These are phyloP conservation scores for Pleomassaria siparia DNA, from an alignment of 2,329 filamentous ascomycete species.

Conservation along the genomic window DNA sequence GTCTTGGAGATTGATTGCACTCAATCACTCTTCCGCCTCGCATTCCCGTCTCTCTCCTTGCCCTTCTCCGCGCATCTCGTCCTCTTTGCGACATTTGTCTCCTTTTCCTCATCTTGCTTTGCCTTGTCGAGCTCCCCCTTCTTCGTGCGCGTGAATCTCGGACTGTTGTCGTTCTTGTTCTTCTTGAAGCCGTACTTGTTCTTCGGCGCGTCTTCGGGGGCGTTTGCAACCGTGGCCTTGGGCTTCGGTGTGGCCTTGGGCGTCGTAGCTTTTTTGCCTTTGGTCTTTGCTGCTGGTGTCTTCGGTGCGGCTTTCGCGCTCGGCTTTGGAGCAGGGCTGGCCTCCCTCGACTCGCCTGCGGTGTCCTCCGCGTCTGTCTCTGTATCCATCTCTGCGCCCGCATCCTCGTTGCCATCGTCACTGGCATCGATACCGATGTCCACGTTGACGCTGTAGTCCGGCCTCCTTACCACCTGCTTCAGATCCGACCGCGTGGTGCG, in stretches of 20 bases:
- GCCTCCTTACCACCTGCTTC: neutral
- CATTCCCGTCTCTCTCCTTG: neutral
- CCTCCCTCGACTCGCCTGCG: no score
- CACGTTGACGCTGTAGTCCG: neutral
- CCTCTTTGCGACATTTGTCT: neutral
- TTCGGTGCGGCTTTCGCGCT: no score
- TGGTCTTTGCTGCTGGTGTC: no score
- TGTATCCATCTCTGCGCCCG: no score
- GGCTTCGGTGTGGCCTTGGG: neutral
- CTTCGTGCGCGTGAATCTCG: neutral
- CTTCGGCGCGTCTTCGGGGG: neutral
- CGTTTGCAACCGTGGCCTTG: neutral
- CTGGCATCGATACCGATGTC: neutral
- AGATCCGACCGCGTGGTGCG: neutral
- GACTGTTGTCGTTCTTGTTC: neutral
- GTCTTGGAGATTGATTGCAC: neutral
- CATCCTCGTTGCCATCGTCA: neutral
- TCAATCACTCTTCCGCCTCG: neutral
- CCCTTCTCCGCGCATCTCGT: neutral
- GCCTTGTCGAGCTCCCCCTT: neutral
- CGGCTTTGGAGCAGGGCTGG: no score
- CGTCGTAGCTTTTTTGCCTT: no score
- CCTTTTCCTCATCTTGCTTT: neutral
- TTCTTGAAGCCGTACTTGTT: neutral
- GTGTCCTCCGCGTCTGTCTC: no score